phyloP scores from a whole-genome alignment of 306 rosid species.

The Fragaria iinumae region DNA sequence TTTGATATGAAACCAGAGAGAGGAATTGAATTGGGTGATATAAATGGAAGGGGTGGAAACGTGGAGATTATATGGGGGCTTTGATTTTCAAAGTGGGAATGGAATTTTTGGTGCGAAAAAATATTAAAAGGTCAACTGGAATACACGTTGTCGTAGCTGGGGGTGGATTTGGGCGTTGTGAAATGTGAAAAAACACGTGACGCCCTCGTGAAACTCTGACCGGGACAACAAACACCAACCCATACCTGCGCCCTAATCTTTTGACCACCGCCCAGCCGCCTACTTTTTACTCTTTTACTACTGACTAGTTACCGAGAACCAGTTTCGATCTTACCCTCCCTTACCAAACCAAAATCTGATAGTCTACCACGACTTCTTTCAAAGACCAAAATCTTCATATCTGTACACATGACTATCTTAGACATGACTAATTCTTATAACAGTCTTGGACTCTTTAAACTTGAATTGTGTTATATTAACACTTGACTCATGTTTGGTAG shows the following conservation, averaged over 20 bases:
- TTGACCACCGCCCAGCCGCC: neutral
- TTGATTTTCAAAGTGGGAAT: no score
- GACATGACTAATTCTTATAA: no score
- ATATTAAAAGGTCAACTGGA: neutral
- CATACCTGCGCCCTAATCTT: neutral
- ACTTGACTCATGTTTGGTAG: no score
- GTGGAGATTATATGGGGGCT: neutral
- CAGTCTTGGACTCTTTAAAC: no score
- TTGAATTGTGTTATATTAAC: no score
- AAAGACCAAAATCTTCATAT: no score
- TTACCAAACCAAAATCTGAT: no score
- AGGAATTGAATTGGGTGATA: neutral
- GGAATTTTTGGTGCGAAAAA: neutral
- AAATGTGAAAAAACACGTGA: neutral
- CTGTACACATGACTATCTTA: no score
- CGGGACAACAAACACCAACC: neutral
- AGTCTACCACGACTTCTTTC: no score
- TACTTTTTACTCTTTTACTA: neutral
- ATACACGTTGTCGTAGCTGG: neutral
- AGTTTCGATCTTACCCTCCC: no score
- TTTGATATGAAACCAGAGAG: neutral
- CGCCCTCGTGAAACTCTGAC: neutral
- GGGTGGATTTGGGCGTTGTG: neutral
- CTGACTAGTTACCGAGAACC: no score
- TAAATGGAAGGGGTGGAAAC: no score